Evolutionary conservation across 2,329 filamentous ascomycete species (phyloP).

Genomic region (Neofusicoccum laricinum): DNA sequence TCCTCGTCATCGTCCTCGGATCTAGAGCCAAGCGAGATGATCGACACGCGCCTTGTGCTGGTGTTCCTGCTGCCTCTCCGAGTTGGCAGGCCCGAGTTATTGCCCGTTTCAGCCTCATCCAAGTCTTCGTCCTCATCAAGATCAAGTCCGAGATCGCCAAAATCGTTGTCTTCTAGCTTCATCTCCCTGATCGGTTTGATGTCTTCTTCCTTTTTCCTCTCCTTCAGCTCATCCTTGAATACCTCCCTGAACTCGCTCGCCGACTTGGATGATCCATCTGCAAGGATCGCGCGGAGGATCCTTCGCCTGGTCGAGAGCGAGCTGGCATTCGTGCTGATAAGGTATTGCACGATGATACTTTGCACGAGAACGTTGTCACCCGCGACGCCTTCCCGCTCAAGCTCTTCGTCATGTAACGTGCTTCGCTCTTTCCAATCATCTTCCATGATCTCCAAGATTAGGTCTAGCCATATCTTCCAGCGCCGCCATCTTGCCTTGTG

Average conservation of each 20-base stretch:
- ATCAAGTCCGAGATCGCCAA: conserved; percentile 12
- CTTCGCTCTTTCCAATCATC: conserved; percentile 63
- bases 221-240: conserved; percentile 63
- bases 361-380: conserved; percentile 39
- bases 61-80: neutral
- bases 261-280: conserved; percentile 57
- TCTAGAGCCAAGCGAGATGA: conserved; percentile 1
- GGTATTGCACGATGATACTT: conserved; percentile 62
- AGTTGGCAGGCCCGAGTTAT: neutral
- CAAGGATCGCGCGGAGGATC: conserved; percentile 65
- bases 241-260: conserved; percentile 61
- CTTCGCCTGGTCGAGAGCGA: conserved; percentile 45
- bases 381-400: conserved; percentile 22
- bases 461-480: conserved; percentile 78
- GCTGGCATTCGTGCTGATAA: conserved; percentile 39
- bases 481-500: conserved; percentile 73
- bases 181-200: conserved; percentile 11
- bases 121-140: conserved; percentile 17
- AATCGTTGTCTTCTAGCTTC: conserved; percentile 7
- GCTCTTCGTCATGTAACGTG: conserved; percentile 46
- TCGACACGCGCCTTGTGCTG: neutral
- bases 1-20: neutral
- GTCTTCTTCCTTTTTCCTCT: conserved; percentile 37
- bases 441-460: conserved; percentile 76
- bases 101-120: conserved; percentile 1